Evolutionary conservation across 345 rosid species (phyloP), one percentile per base, ranked within the genome.

Genomic region (Salix exigua): DNA sequence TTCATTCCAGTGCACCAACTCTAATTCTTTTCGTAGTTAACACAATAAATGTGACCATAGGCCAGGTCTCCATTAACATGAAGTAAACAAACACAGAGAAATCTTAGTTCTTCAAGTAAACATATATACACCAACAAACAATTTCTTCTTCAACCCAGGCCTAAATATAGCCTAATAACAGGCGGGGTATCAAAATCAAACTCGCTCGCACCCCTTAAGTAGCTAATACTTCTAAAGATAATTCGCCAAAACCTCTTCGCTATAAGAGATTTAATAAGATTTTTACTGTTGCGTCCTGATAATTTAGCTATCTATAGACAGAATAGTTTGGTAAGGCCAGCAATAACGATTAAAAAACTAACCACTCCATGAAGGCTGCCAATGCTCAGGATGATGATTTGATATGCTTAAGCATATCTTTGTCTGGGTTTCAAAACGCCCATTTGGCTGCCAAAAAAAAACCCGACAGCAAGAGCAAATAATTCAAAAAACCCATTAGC

Each of bases 361-460:
- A 95, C 99, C 97, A 73, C 99, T 93, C 99, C 99, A 95, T 25
- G 99, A 95, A 62, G 99, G 99, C 85, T 91, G 99, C 97, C 99
- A 95, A 70, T 95, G 99, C 89, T 95, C 97, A 1, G 99, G 99
- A 84, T 95, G 99, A 80, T 95, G 93, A 87, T 91, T 93, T 2
- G 98, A 94, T 77, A 94, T 94, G 87, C 98, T 94, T 75, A 94
- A 80, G 87, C 98, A 94, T 78, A 94, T 91, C 86, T 92, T 94
- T 6, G 98, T 94, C 79, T 92, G 96, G 66, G 94, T 92, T 74
- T 92, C 97, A 70, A 92, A 95, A 66, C 97, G 97, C 46, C 99
- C 97, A 79, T 93, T 95, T 21, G 97, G 97, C 97, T 95, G 88
- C 58, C 75, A 30, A 33, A 51, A 37, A 11, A 9, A 40, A 40